Percentiles rank a stretch among this genome's conserved stretches.
These are phyloP conservation scores for Allium sativum DNA, from an alignment of 106 monocot genomes.

Conservation along the genomic window DNA sequence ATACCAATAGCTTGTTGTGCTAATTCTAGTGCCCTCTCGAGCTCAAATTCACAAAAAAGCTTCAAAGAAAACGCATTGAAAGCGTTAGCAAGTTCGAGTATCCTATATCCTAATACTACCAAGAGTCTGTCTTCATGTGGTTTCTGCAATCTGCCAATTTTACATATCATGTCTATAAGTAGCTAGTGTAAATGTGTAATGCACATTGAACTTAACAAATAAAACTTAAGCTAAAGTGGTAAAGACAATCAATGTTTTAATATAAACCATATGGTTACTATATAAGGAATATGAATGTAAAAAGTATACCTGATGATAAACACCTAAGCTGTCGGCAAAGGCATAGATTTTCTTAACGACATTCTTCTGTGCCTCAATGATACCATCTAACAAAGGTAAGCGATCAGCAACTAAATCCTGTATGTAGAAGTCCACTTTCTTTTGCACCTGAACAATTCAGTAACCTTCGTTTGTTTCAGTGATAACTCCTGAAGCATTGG, in stretches of 20 bases:
- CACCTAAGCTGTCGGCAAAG: slow-evolving; percentile 57
- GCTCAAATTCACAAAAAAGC: slow-evolving; percentile 37
- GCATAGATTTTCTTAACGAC: slow-evolving; percentile 45
- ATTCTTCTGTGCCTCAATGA: slow-evolving; percentile 57
- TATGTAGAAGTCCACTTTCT: slow-evolving; percentile 82
- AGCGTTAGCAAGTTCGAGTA: slow-evolving; percentile 65
- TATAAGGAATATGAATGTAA: no score
- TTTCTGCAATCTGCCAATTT: slow-evolving; percentile 48
- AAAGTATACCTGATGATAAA: slow-evolving; percentile 44
- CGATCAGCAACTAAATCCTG: slow-evolving; percentile 58
- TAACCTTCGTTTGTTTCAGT: slow-evolving; percentile 40
- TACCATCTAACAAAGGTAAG: slow-evolving; percentile 80
- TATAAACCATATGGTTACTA: no score
- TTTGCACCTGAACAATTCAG: slow-evolving; percentile 65
- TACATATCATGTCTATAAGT: not conserved
- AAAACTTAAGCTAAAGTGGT: no score
- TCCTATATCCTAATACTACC: slow-evolving; percentile 69
- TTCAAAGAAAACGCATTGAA: slow-evolving; percentile 64
- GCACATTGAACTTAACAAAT: no score
- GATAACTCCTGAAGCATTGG: slow-evolving; percentile 53
- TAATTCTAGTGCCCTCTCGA: slow-evolving; percentile 38
- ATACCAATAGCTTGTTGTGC: slow-evolving; percentile 60
- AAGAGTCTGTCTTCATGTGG: slow-evolving; percentile 56
- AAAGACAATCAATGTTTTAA: no score
- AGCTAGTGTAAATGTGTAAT: no score